These are phyloP conservation scores for Gymnopilus dilepis DNA, from an alignment of 768 basidiomycete species.

Conservation along the genomic window DNA sequence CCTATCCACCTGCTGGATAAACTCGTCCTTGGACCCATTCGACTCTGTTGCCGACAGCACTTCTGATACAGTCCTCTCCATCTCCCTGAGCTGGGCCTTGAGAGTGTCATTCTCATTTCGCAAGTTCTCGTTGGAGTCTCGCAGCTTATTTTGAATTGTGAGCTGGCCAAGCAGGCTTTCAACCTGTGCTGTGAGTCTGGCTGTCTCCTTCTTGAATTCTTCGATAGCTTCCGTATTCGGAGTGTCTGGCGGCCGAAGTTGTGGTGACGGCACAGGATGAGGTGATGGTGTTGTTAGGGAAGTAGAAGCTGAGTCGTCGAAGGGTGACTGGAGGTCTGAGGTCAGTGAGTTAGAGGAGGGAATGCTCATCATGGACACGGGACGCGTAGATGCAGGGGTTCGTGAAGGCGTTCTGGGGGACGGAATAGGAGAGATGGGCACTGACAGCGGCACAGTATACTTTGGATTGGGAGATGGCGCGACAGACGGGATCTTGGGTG, in stretches of 20 bases:
- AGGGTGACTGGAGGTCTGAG: constrained; percentile 22
- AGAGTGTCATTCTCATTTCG: constrained; percentile 31
- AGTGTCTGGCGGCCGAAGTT: constrained; percentile 15
- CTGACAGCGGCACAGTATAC: constrained; percentile 12
- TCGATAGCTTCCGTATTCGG: constrained; percentile 28
- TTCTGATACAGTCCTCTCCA: constrained; percentile 36
- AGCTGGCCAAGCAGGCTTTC: constrained; percentile 34
- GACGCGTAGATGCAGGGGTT: constrained; percentile 8
- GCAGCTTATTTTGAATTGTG: constrained; percentile 29
- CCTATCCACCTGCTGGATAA: constrained; percentile 33
- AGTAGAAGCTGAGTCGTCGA: constrained; percentile 25
- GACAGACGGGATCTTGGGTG: constrained; percentile 1
- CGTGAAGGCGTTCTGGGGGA: constrained; percentile 4
- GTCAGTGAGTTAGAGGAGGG: background rate
- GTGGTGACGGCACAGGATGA: constrained; percentile 10
- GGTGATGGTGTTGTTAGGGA: constrained; percentile 5
- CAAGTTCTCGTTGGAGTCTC: constrained; percentile 30
- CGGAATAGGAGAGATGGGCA: constrained; percentile 16
- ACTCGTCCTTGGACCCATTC: constrained; percentile 32
- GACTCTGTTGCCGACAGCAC: constrained; percentile 30
- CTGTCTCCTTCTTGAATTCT: constrained; percentile 34
- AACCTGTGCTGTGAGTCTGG: constrained; percentile 32
- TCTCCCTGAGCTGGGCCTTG: constrained; percentile 33
- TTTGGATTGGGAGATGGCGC: constrained; percentile 10
- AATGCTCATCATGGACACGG: constrained; percentile 12